Evolutionary conservation across 177 flowering plant genomes (phyloP).

Genomic region (Telopea speciosissima): DNA sequence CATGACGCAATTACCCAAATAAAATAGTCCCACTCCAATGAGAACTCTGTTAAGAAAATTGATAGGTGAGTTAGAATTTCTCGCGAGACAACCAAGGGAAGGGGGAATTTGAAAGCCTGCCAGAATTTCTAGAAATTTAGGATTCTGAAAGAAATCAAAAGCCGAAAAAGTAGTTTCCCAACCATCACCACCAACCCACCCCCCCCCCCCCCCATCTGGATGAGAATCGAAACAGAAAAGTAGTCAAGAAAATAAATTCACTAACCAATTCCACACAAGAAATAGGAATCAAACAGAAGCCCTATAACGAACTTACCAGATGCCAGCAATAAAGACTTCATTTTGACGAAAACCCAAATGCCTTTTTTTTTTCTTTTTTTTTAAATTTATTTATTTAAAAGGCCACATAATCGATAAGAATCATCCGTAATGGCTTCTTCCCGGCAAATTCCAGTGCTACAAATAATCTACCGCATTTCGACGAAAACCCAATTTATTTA

Average conservation of each 20-base stretch:
- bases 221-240: background rate
- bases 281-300: background rate
- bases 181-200: no score
- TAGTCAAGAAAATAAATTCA: background rate
- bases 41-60: background rate
- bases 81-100: no score
- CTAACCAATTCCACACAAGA: background rate
- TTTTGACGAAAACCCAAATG: no score
- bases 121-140: background rate
- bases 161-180: no score
- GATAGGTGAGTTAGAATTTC: background rate
- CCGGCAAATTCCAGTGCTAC: no score
- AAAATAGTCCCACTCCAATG: background rate
- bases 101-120: no score
- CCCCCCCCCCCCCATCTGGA: no score
- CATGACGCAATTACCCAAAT: background rate
- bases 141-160: background rate
- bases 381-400: no score
- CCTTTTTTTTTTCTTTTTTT: no score
- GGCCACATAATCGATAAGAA: no score
- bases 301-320: background rate
- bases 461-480: background rate
- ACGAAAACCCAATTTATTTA: background rate
- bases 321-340: background rate
- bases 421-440: no score